These are phyloP conservation scores for Colletotrichum neosansevieriae DNA, from an alignment of 2,329 filamentous ascomycete genomes.

Conservation along the genomic window DNA sequence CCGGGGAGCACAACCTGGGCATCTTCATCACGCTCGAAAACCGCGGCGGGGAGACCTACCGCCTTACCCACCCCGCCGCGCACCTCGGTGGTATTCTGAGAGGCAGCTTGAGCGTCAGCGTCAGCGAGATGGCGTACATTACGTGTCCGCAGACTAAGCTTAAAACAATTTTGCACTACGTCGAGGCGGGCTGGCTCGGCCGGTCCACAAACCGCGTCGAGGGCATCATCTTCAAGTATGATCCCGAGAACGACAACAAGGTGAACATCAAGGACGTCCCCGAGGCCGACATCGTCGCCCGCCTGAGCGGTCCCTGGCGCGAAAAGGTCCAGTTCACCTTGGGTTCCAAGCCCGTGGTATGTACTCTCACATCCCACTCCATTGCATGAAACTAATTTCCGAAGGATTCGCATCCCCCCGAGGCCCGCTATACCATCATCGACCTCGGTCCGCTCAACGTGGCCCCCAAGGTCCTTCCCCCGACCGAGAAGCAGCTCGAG, in stretches of 20 bases:
- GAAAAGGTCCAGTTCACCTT: constrained; percentile 73
- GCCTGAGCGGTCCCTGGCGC: constrained; percentile 89
- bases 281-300: constrained; percentile 83
- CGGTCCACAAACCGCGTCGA: constrained; percentile 92
- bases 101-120: constrained; percentile 88
- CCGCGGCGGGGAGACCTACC: constrained; percentile 89
- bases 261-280: constrained; percentile 86
- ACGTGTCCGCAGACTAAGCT: constrained; percentile 90
- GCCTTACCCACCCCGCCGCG: constrained; percentile 93
- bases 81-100: constrained; percentile 89
- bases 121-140: constrained; percentile 89
- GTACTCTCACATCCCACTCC: constrained; percentile 47
- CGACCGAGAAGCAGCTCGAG: constrained; percentile 80
- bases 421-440: constrained; percentile 81
- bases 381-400: constrained; percentile 28
- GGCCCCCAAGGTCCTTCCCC: constrained; percentile 82
- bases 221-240: constrained; percentile 90
- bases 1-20: constrained; percentile 92
- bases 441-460: constrained; percentile 88
- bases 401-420: constrained; percentile 60
- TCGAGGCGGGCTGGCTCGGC: constrained; percentile 95
- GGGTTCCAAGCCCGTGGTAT: constrained; percentile 71
- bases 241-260: constrained; percentile 86
- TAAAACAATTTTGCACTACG: constrained; percentile 92
- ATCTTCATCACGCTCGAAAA: constrained; percentile 92